A percentile compares a stretch with the other conserved stretches of the same genome.
phyloP scores from a whole-genome alignment of 177 flowering plant species.

The Telopea speciosissima region DNA sequence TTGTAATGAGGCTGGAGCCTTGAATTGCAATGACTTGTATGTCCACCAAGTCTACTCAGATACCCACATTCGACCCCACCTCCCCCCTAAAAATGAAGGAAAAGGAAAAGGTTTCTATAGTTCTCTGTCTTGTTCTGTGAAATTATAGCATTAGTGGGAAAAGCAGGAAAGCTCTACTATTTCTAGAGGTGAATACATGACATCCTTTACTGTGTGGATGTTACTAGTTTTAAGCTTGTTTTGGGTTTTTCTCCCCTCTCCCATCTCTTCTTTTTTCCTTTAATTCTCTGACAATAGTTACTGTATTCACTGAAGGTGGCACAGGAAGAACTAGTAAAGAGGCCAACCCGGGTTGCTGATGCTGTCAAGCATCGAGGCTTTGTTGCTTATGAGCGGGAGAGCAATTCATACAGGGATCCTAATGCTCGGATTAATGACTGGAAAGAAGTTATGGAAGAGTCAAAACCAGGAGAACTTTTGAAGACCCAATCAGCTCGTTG shows the following conservation, averaged over 20 bases:
- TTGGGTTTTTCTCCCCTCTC: not conserved
- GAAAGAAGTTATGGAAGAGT: constrained; percentile 82
- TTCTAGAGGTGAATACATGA: not conserved
- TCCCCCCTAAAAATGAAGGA: too few relatives aligned
- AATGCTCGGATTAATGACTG: constrained; percentile 71
- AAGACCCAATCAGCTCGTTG: constrained; percentile 98
- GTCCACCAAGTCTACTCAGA: too few relatives aligned
- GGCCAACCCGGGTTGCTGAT: constrained; percentile 63
- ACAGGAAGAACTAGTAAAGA: constrained; percentile 28
- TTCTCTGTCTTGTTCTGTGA: too few relatives aligned
- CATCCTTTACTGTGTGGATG: not conserved
- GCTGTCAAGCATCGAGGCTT: constrained; percentile 92
- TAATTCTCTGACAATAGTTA: constrained; percentile 3
- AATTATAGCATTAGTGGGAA: too few relatives aligned
- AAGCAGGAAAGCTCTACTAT: too few relatives aligned
- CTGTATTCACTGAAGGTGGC: constrained; percentile 32
- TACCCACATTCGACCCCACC: too few relatives aligned
- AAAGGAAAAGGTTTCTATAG: too few relatives aligned
- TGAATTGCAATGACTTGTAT: too few relatives aligned
- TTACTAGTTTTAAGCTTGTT: not conserved
- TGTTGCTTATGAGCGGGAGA: constrained; percentile 80
- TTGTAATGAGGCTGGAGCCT: too few relatives aligned
- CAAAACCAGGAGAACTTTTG: constrained; percentile 69
- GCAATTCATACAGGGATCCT: constrained; percentile 85
- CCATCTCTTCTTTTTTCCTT: too few relatives aligned